phyloP scores from a whole-genome alignment of 1,284 basidiomycete species.

The Moesziomyces sp. region DNA sequence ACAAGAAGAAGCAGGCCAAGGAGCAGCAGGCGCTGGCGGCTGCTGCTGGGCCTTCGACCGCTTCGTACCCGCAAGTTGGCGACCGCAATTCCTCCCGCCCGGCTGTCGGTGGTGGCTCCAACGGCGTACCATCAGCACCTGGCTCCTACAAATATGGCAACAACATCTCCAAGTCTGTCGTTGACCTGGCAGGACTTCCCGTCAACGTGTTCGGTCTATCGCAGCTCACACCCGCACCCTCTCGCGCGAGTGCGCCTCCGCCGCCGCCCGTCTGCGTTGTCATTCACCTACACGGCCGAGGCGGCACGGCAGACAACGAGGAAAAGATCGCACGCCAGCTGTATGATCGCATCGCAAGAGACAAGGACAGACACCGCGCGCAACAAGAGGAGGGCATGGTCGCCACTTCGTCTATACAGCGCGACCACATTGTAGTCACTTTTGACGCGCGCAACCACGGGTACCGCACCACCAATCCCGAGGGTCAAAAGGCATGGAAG shows the following conservation, averaged over 20 bases:
- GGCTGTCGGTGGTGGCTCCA: constrained; percentile 4
- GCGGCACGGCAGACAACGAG: constrained; percentile 57
- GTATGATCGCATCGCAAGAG: constrained; percentile 48
- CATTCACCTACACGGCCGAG: constrained; percentile 64
- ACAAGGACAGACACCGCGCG: constrained; percentile 10
- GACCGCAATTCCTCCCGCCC: constrained; percentile 14
- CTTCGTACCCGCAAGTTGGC: constrained; percentile 1
- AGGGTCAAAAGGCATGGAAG: constrained; percentile 66
- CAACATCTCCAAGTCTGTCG: constrained; percentile 26
- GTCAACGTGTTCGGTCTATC: constrained; percentile 61
- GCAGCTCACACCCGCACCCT: constrained; percentile 51
- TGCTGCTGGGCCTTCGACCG: not conserved
- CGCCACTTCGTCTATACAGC: constrained; percentile 19
- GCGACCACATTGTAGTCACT: constrained; percentile 65
- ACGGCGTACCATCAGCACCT: not conserved
- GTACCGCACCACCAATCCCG: constrained; percentile 58
- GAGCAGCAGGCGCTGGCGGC: constrained; percentile 9
- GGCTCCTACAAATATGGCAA: constrained; percentile 33
- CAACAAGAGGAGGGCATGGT: constrained; percentile 27
- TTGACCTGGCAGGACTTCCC: constrained; percentile 61
- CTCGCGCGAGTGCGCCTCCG: constrained; percentile 44
- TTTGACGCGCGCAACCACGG: constrained; percentile 69
- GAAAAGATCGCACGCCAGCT: constrained; percentile 59
- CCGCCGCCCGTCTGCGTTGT: constrained; percentile 58
- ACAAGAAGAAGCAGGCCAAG: constrained; percentile 29